These are phyloP conservation scores for Straminergon stramineum DNA, from an alignment of 225 moss, liverwort and hornwort species.

Conservation along the genomic window DNA sequence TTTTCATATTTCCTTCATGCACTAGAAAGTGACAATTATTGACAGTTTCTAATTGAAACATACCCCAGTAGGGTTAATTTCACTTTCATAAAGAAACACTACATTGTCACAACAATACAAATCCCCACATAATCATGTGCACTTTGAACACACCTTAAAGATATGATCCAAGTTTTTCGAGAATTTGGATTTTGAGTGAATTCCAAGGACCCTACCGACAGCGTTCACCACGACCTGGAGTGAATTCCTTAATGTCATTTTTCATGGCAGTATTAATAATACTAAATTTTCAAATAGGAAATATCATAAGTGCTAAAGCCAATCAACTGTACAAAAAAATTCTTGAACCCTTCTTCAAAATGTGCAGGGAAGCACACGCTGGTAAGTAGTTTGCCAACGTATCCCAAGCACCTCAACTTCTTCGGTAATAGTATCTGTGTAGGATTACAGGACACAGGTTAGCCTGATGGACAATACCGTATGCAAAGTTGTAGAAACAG, in stretches of 20 bases:
- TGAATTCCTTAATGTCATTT: background rate
- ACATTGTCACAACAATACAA: background rate
- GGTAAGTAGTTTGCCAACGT: background rate
- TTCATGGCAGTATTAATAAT: background rate
- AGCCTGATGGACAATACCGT: background rate
- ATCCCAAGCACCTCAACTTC: conserved; percentile 7
- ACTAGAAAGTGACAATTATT: background rate
- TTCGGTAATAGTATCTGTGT: conserved; percentile 48
- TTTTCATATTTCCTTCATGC: background rate
- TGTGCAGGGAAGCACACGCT: background rate
- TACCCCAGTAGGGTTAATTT: background rate
- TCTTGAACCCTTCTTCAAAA: background rate
- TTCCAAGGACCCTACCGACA: background rate
- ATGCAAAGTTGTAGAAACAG: background rate
- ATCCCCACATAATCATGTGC: background rate
- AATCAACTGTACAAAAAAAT: background rate
- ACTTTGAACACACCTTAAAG: background rate
- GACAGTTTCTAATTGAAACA: background rate
- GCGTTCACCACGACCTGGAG: background rate
- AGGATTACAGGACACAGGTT: background rate
- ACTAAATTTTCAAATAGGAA: background rate
- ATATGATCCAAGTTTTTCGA: background rate
- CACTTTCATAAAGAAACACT: background rate
- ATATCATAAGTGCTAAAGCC: background rate
- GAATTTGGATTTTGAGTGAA: background rate